Evolutionary conservation across 495 filamentous ascomycete genomes (phyloP).

Genomic region (Aspergillus diversus): DNA sequence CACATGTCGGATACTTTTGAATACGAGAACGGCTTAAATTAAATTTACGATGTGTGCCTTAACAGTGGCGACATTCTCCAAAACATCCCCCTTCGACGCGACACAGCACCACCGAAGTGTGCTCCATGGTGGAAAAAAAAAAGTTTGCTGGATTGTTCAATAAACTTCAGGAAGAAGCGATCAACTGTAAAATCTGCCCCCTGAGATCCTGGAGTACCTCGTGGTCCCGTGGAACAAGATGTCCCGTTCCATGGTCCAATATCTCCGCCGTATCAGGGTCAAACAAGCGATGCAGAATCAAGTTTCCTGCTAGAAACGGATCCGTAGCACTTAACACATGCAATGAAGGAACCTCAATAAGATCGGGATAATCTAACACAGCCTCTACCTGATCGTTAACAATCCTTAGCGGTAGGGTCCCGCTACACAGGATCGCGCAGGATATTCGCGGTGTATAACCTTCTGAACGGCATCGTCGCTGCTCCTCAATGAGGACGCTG

Average conservation of each 20-base stretch:
- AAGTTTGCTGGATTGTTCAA: neutral
- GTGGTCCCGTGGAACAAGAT: constrained; percentile 55
- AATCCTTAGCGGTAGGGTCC: neutral
- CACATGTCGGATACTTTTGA: no score
- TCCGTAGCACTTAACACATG: constrained; percentile 63
- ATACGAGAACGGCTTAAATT: no score
- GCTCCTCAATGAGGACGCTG: constrained; percentile 56
- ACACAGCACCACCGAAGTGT: neutral
- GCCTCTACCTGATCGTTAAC: constrained; percentile 23
- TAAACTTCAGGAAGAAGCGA: neutral
- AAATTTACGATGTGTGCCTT: no score
- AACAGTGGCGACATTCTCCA: no score
- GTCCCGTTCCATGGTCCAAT: constrained; percentile 61
- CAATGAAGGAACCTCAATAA: constrained; percentile 56
- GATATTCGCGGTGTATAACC: constrained; percentile 32
- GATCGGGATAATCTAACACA: constrained; percentile 46
- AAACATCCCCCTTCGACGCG: no score
- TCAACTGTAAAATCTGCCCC: neutral
- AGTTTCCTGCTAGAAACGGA: constrained; percentile 52
- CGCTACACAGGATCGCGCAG: neutral
- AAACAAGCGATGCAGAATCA: constrained; percentile 62
- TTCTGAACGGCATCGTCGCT: constrained; percentile 32
- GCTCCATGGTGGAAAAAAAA: neutral
- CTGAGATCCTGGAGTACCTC: constrained; percentile 48
- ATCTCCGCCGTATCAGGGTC: constrained; percentile 46